Evolutionary conservation across 805 yeast species (phyloP), one percentile per base, ranked within the genome.

Genomic region (Wickerhamiella brachini): DNA sequence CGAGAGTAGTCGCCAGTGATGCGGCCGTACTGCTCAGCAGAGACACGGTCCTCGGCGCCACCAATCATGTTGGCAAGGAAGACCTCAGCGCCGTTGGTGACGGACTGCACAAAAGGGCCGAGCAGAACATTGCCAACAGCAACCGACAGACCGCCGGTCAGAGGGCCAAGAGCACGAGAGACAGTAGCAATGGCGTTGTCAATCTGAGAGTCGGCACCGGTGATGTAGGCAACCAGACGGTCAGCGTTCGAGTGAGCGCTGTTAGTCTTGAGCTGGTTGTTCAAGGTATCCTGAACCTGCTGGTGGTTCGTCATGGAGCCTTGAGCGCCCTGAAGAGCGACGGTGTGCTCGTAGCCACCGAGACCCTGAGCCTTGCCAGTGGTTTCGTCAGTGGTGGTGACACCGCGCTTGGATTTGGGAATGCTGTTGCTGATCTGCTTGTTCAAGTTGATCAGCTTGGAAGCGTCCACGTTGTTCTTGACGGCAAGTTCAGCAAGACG

Each of bases 181-280:
- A 51, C 51, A 29, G 57, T 53, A 8, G 57, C 64, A 31, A 60
- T 50, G 45, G 59, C 58, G 49, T 61, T 62, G 51, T 63, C 66
- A 47, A 59, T 60, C 54, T 62, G 66, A 34, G 63, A 61, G 49
- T 63, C 67, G 24, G 64, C 57, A n/a, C 65, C 66, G 31, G 66
- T 60, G 45, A 63, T 56, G 55, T 22, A 57, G 41, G 58, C 57
- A n/a, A 34, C 47, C 17, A 57, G 24, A 26, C 55, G 56, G 47
- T 51, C 54, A 29, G 56, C 53, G 38, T 44, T 47, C 31, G 53
- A 43, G 46, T 53, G 53, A 12, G 48, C 24, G 46, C 41, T 49
- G 48, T 47, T 41, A 15, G 38, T 13, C 47, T 49, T 37, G 45
- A 53, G 47, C 49, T 47, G 51, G 48, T 34, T 22, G 51, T 44